Evolutionary conservation across 352 stramenopile species (phyloP).

Genomic region (Thalassiosira exigua): DNA sequence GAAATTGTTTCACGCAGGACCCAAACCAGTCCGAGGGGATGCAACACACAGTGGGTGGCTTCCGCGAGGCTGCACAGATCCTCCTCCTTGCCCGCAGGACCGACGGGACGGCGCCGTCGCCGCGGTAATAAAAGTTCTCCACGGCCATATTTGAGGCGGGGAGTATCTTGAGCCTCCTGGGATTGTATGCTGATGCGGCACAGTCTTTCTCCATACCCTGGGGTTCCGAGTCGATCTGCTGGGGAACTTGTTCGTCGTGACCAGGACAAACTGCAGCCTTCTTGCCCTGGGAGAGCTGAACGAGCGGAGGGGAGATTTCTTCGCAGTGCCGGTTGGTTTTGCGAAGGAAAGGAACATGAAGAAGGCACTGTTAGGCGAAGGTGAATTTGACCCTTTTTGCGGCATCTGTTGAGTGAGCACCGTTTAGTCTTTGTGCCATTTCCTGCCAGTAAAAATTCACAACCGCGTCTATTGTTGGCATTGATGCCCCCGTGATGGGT

Average conservation of each 20-base stretch:
- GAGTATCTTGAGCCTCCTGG: conserved; percentile 37
- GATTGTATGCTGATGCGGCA: conserved; percentile 42
- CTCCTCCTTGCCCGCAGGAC: conserved; percentile 19
- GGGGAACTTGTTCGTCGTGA: conserved; percentile 56
- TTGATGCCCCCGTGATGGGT: too few relatives aligned
- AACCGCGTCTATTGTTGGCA: background rate
- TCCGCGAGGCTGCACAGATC: conserved; percentile 38
- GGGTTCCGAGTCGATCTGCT: conserved; percentile 42
- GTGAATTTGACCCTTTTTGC: too few relatives aligned
- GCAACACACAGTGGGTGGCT: conserved; percentile 39
- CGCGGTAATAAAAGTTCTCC: too few relatives aligned
- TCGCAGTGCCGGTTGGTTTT: conserved; percentile 56
- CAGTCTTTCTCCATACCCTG: conserved; percentile 53
- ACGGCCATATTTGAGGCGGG: conserved; percentile 58
- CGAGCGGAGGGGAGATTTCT: conserved; percentile 60
- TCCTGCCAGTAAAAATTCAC: too few relatives aligned
- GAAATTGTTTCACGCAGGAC: too few relatives aligned
- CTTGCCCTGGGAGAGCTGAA: conserved; percentile 58
- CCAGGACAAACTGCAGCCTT: conserved; percentile 61
- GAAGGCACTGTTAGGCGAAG: conserved; percentile 59
- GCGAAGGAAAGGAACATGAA: conserved; percentile 49
- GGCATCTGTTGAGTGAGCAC: too few relatives aligned
- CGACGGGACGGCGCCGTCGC: conserved; percentile 35
- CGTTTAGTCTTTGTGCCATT: too few relatives aligned
- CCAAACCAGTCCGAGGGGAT: too few relatives aligned